phyloP scores from a whole-genome alignment of 345 rosid genomes.

The Mangifera indica region DNA sequence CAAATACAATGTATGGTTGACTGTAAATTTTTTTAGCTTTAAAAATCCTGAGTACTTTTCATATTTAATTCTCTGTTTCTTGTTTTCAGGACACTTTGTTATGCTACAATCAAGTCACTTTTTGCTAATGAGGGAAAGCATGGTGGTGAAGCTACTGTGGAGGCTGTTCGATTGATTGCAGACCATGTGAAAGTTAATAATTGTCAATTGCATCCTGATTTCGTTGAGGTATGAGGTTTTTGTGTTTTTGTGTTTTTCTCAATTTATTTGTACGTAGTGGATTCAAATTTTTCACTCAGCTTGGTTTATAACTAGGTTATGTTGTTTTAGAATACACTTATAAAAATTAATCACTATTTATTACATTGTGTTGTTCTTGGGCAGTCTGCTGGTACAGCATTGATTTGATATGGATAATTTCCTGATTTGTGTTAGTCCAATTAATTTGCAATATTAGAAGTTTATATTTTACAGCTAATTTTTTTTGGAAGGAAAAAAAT shows the following conservation, averaged over 20 bases:
- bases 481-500: not conserved
- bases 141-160: slow-evolving; percentile 80
- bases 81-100: slow-evolving; percentile 74
- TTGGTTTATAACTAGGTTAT: not conserved
- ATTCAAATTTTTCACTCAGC: not conserved
- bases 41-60: not conserved
- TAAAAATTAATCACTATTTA: not conserved
- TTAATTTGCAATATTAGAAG: not conserved
- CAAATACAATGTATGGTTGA: not conserved
- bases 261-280: not conserved
- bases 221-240: slow-evolving; percentile 54
- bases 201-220: slow-evolving; percentile 91
- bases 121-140: slow-evolving; percentile 84
- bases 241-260: slow-evolving; percentile 8
- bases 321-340: not conserved
- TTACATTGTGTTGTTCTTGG: not conserved
- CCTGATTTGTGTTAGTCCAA: not conserved
- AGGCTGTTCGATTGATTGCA: slow-evolving; percentile 81
- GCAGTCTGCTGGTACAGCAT: not conserved
- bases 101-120: slow-evolving; percentile 67
- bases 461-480: too few species aligned
- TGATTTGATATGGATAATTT: not conserved
- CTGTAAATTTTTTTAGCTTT: not conserved
- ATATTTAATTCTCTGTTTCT: slow-evolving; percentile 8
- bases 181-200: slow-evolving; percentile 64